Percentiles rank a stretch among this genome's conserved stretches.
phyloP scores from a whole-genome alignment of 306 rosid genomes.

The Ammopiptanthus mongolicus region DNA sequence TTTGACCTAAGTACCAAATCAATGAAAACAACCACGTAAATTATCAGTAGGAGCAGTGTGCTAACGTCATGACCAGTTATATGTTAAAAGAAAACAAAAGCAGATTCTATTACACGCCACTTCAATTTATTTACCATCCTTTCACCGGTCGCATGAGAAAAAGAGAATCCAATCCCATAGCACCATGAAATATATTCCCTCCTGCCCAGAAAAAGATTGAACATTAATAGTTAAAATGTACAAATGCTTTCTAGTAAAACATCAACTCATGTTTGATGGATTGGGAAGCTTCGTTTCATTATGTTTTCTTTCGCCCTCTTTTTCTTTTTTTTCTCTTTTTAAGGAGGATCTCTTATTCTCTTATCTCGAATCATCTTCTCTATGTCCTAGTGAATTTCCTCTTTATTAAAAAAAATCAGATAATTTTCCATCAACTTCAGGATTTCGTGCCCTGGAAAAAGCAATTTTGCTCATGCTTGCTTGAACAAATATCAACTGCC shows the following conservation, averaged over 20 bases:
- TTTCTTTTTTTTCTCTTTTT: neutral
- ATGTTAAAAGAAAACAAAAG: neutral
- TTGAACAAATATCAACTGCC: neutral
- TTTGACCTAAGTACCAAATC: constrained; percentile 53
- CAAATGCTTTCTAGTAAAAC: neutral
- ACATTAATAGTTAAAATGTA: neutral
- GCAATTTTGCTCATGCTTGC: neutral
- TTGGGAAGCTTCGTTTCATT: neutral
- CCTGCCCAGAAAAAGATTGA: constrained; percentile 37
- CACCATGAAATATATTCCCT: constrained; percentile 90
- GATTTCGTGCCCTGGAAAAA: neutral
- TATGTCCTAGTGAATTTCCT: neutral
- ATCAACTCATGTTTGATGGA: neutral
- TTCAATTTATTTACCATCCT: constrained; percentile 59
- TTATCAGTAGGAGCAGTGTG: neutral
- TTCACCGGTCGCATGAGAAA: constrained; percentile 79
- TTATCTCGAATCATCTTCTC: neutral
- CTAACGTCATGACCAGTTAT: neutral
- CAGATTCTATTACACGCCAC: neutral
- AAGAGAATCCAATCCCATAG: constrained; percentile 92
- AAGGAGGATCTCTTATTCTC: neutral
- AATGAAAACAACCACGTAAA: neutral
- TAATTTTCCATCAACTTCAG: neutral
- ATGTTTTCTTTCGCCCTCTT: neutral
- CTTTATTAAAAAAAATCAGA: neutral